These are phyloP conservation scores for Nannochloris sp. DNA, from an alignment of 139 green algal genomes.

Conservation along the genomic window DNA sequence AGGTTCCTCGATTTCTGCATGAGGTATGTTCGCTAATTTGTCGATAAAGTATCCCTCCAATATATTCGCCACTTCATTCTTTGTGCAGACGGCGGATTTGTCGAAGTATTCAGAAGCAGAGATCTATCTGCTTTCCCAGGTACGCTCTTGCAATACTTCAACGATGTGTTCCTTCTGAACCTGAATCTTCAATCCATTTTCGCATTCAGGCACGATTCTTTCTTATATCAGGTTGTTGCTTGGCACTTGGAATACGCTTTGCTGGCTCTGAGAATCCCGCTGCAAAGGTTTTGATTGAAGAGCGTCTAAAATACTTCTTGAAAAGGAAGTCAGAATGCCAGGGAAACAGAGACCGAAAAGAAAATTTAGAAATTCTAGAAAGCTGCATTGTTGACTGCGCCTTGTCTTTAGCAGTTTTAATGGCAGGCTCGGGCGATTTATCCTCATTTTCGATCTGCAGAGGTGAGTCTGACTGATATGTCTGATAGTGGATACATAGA, in stretches of 20 bases:
- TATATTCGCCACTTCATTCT: too few relatives aligned
- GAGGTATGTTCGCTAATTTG: background rate
- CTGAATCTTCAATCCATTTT: background rate
- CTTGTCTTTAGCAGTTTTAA: conserved; percentile 74
- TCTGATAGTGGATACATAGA: background rate
- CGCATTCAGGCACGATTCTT: conserved; percentile 37
- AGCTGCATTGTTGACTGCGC: conserved; percentile 35
- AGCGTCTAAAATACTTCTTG: background rate
- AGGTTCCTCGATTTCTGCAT: conserved; percentile 42
- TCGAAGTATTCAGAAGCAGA: too few relatives aligned
- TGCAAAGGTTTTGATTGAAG: conserved; percentile 10
- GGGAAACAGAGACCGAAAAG: conserved; percentile 9
- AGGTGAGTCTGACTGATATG: conserved; percentile 25
- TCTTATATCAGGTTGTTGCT: conserved; percentile 63
- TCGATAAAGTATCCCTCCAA: too few relatives aligned
- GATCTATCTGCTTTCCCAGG: background rate
- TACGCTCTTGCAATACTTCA: background rate
- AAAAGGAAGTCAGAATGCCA: background rate
- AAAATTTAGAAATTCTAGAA: conserved; percentile 54
- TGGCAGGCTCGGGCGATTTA: conserved; percentile 88
- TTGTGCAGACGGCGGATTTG: too few relatives aligned
- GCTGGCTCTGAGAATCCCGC: conserved; percentile 54
- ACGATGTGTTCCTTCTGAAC: background rate
- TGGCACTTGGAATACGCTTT: conserved; percentile 79
- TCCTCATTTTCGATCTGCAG: conserved; percentile 75